phyloP scores from a whole-genome alignment of 768 basidiomycete genomes.

The Boletus subparvulus region DNA sequence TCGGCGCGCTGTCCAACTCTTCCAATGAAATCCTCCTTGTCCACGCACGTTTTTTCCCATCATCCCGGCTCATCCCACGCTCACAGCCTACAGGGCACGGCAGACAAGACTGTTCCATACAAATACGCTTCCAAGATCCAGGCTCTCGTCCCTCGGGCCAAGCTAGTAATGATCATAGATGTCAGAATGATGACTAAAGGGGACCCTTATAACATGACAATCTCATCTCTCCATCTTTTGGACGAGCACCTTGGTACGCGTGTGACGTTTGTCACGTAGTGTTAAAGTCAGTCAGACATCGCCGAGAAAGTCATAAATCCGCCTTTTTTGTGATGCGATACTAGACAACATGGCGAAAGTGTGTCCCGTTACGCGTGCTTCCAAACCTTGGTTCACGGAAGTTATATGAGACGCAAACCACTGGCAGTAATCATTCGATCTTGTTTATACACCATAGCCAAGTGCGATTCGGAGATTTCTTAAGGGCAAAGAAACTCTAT shows the following conservation, averaged over 20 bases:
- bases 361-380: background rate
- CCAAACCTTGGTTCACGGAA: background rate
- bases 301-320: too few relatives aligned
- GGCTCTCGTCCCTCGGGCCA: conserved; percentile 28
- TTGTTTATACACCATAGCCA: background rate
- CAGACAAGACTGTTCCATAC: conserved; percentile 35
- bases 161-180: conserved; percentile 28
- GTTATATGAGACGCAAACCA: too few relatives aligned
- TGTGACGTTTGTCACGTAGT: too few relatives aligned
- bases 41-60: conserved; percentile 44
- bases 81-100: conserved; percentile 29
- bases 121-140: conserved; percentile 33
- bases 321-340: too few relatives aligned
- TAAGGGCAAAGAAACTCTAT: too few relatives aligned
- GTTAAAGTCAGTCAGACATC: too few relatives aligned
- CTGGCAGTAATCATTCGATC: too few relatives aligned
- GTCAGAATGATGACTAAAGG: background rate
- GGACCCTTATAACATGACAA: too few relatives aligned
- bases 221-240: too few relatives aligned
- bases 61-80: background rate
- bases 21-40: conserved; percentile 57
- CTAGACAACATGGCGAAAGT: background rate
- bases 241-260: too few relatives aligned
- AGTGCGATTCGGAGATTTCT: too few relatives aligned
- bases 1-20: conserved; percentile 48